A percentile compares a stretch with the other conserved stretches of the same genome.
These are phyloP conservation scores for Adansonia madagascariensis DNA, from an alignment of 441 rosid genomes.

Conservation along the genomic window DNA sequence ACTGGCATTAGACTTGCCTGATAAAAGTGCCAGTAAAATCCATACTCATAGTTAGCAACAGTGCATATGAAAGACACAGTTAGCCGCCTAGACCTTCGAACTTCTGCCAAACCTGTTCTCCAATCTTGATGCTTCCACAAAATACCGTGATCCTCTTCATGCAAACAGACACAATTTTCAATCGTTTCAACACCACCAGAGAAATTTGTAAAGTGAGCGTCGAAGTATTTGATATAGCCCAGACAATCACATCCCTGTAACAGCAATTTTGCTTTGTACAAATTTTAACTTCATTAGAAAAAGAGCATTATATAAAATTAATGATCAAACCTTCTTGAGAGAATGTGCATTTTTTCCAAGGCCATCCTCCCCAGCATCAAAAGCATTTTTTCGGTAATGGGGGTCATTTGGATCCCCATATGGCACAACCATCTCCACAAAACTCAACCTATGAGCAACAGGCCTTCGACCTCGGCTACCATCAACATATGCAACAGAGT, in stretches of 20 bases:
- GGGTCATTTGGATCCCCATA: constrained; percentile 25
- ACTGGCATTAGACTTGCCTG: constrained; percentile 41
- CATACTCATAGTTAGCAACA: constrained; percentile 57
- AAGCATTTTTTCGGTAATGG: constrained; percentile 52
- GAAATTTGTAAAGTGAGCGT: constrained; percentile 52
- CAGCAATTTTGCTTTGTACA: neutral
- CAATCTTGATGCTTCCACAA: constrained; percentile 65
- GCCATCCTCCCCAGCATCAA: constrained; percentile 58
- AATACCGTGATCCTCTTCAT: constrained; percentile 55
- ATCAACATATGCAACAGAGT: constrained; percentile 52
- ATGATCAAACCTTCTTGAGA: constrained; percentile 39
- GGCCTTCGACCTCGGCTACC: constrained; percentile 54
- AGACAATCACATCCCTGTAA: constrained; percentile 54
- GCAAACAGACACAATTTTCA: constrained; percentile 56
- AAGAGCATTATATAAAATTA: neutral
- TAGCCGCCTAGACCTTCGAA: constrained; percentile 53
- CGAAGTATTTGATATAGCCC: constrained; percentile 54
- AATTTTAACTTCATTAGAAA: neutral
- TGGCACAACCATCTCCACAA: constrained; percentile 60
- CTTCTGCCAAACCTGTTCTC: constrained; percentile 61
- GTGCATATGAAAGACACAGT: constrained; percentile 53
- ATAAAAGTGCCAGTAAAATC: constrained; percentile 59
- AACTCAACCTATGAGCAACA: constrained; percentile 50
- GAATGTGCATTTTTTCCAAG: constrained; percentile 54
- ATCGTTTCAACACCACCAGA: constrained; percentile 54